These are phyloP conservation scores for Alternaria arborescens DNA, from an alignment of 2,329 filamentous ascomycete genomes.

Conservation along the genomic window DNA sequence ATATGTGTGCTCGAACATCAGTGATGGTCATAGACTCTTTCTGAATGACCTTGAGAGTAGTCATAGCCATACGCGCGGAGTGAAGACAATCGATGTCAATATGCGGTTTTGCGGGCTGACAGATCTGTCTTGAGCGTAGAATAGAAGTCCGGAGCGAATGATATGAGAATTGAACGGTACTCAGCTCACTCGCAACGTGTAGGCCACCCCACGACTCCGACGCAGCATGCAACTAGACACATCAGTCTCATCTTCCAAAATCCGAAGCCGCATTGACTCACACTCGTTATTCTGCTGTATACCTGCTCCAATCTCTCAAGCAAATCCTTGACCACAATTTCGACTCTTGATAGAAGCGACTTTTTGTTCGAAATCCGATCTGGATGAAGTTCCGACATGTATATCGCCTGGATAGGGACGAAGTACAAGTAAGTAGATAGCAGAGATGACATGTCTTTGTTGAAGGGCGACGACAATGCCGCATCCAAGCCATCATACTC, in stretches of 20 bases:
- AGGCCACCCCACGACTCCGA: slow-evolving; percentile 28
- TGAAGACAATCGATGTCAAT: slow-evolving; percentile 21
- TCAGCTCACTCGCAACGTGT: slow-evolving; percentile 24
- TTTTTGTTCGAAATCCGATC: slow-evolving; percentile 23
- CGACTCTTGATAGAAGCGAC: slow-evolving; percentile 15
- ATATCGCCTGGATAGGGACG: slow-evolving; percentile 27
- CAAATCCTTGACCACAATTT: slow-evolving; percentile 24
- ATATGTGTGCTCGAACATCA: slow-evolving; percentile 22
- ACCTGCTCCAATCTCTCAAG: slow-evolving; percentile 21
- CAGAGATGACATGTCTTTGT: slow-evolving; percentile 18
- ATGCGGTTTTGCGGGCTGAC: slow-evolving; percentile 16
- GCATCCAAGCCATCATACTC: slow-evolving; percentile 25
- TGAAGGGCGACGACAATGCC: slow-evolving; percentile 21
- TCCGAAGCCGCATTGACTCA: neutral
- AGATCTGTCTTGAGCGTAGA: slow-evolving; percentile 29
- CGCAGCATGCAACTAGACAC: slow-evolving; percentile 18
- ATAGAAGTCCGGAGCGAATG: slow-evolving; percentile 33
- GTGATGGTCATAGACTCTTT: slow-evolving; percentile 17
- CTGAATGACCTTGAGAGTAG: slow-evolving; percentile 23
- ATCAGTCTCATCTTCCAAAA: neutral
- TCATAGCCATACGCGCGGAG: slow-evolving; percentile 29
- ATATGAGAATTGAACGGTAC: slow-evolving; percentile 33
- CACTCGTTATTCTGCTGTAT: slow-evolving; percentile 22
- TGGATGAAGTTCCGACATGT: slow-evolving; percentile 25
- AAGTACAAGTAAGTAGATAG: slow-evolving; percentile 28